A percentile compares a stretch with the other conserved stretches of the same genome.
phyloP scores from a whole-genome alignment of 108 stramenopile species.

The Cyclotella sp. region DNA sequence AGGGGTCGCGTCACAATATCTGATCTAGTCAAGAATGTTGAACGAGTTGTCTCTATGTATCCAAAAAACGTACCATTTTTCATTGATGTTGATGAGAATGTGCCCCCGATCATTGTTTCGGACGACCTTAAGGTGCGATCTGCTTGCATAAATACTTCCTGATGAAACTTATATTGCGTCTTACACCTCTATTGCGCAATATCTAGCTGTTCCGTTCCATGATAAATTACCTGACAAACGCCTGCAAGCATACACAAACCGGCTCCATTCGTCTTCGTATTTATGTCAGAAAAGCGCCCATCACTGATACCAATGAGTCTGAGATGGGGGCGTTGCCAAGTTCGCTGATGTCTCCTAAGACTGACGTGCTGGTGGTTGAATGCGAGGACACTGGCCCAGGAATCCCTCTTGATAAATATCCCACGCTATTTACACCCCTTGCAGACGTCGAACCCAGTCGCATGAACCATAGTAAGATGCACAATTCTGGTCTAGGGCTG shows the following conservation, averaged over 20 bases:
- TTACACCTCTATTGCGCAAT: not conserved
- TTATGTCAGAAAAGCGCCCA: conserved; percentile 27
- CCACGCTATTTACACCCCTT: conserved; percentile 63
- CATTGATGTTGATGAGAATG: conserved; percentile 52
- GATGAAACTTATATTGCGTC: too few relatives aligned
- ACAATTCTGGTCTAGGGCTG: conserved; percentile 59
- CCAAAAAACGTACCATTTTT: conserved; percentile 68
- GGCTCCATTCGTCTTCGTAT: conserved; percentile 69
- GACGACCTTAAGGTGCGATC: conserved; percentile 60
- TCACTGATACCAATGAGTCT: not conserved
- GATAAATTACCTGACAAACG: conserved; percentile 81
- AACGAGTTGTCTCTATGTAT: conserved; percentile 63
- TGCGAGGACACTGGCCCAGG: conserved; percentile 76
- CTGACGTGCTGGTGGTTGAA: conserved; percentile 57
- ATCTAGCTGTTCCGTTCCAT: conserved; percentile 61
- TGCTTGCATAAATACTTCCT: too few relatives aligned
- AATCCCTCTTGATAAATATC: conserved; percentile 58
- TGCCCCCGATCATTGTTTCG: conserved; percentile 53
- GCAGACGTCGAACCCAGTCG: conserved; percentile 3
- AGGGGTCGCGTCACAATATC: conserved; percentile 37
- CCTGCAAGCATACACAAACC: conserved; percentile 61
- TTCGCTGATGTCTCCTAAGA: conserved; percentile 31
- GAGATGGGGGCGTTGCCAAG: conserved; percentile 22
- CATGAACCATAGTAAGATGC: conserved; percentile 16
- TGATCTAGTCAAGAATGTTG: conserved; percentile 53